phyloP scores from a whole-genome alignment of 208 protist genomes.

The Wallacemonas sp. region DNA sequence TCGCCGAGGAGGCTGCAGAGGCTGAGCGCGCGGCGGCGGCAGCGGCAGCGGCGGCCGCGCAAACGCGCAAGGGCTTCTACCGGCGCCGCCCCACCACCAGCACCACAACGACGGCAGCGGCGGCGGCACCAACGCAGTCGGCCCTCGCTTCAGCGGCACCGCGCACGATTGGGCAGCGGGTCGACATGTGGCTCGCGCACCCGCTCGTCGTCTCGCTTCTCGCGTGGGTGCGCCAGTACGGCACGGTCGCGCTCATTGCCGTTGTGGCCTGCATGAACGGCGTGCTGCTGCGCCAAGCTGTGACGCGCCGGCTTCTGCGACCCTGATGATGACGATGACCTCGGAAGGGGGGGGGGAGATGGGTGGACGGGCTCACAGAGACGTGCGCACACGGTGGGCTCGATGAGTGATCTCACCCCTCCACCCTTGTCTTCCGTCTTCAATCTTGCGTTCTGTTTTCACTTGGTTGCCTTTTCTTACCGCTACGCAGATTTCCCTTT shows the following conservation, averaged over 20 bases:
- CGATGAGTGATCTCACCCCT: too few relatives aligned
- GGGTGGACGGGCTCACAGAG: too few relatives aligned
- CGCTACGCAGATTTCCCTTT: too few relatives aligned
- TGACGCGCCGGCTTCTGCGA: slow-evolving; percentile 12
- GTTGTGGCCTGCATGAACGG: slow-evolving; percentile 30
- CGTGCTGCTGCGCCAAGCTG: slow-evolving; percentile 20
- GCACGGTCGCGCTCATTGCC: slow-evolving; percentile 23
- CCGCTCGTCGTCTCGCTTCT: neutral
- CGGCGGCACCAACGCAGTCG: neutral
- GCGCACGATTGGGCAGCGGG: neutral
- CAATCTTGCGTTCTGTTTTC: too few relatives aligned
- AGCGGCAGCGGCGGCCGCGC: neutral
- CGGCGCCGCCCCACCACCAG: neutral
- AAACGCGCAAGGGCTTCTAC: neutral
- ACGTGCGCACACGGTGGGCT: too few relatives aligned
- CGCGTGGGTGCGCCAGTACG: slow-evolving; percentile 22
- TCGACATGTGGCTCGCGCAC: slow-evolving; percentile 1
- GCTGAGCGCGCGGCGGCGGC: neutral
- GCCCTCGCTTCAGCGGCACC: neutral
- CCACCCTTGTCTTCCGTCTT: too few relatives aligned
- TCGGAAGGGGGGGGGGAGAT: neutral
- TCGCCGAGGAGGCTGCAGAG: neutral
- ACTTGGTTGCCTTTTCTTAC: too few relatives aligned
- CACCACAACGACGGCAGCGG: neutral
- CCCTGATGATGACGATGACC: slow-evolving; percentile 4